Base-by-base conservation (phyloP, 2,329 filamentous ascomycete species). In the Stachybotrys echinatus region DNA sequence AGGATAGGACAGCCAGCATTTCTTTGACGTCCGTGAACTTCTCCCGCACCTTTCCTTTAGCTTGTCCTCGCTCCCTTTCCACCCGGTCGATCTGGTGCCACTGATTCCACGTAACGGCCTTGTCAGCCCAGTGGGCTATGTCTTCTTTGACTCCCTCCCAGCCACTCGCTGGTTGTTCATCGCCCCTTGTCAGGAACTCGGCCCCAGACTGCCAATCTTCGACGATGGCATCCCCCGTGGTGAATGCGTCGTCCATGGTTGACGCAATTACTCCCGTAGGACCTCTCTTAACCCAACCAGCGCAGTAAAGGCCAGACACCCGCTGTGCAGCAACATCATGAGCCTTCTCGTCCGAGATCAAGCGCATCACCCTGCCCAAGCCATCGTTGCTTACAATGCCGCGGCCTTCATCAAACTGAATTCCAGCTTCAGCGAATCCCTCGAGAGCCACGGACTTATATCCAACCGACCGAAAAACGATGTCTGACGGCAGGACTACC, bases 201-300 rank as follows among this genome's bases (percentile, higher is more conserved):
- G 57, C 60, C 2, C 69, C 68, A 1, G 70, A 62, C 17, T 65
- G 57, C 87, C 90, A 92, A 63, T 99, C 94, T n/a, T 80, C 72
- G 1, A 81, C 81, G 54, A 99, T 88, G 3, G 87, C 83, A 63
- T 96, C 92, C 1, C 85, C 94, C 1, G 91, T 96, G 8, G 81
- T 79, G 61, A 97, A 99, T 0, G 94, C 92, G 65, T 99, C 94
- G 52, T 87, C 83, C 90, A 99, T 95, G 0, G 94, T 99, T 23
- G 87, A 91, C 1, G 92, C 92, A 65, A 99, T 99, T 4, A 97
- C 92, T 3, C 94, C 94, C 0, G 91, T 96, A 0, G 94, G 92
- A 0, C 94, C 94, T 34, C 87, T 82, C 72, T 97, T 97, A 10
- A 96, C 91, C 94, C 94, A 99, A 0, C 94, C 94, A 17, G 92